A percentile compares a stretch with the other conserved stretches of the same genome.
phyloP scores from a whole-genome alignment of 306 rosid genomes.

The Prunus mume region DNA sequence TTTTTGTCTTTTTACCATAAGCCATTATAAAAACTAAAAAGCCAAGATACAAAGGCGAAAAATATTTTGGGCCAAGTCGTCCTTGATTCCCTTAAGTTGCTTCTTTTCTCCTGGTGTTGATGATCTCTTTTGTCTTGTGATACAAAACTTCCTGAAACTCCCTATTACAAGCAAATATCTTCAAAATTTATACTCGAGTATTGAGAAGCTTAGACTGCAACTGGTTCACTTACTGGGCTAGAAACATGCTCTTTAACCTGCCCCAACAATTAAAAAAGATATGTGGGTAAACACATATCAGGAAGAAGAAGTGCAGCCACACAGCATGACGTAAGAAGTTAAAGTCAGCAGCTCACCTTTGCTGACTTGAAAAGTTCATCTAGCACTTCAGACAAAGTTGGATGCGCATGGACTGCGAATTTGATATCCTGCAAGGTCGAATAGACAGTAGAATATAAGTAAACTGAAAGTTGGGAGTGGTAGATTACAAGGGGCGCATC shows the following conservation, averaged over 20 bases:
- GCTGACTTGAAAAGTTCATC: conserved; percentile 94
- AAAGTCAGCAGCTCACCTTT: conserved; percentile 57
- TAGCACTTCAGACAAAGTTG: conserved; percentile 94
- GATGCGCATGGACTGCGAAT: conserved; percentile 91
- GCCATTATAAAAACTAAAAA: conserved; percentile 29
- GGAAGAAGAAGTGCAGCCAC: background rate
- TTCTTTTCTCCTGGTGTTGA: conserved; percentile 28
- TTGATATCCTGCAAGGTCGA: conserved; percentile 63
- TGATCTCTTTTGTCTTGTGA: conserved; percentile 35
- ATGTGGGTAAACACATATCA: conserved; percentile 6
- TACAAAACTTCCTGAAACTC: conserved; percentile 37
- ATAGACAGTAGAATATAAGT: background rate
- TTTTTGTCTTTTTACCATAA: too few species aligned
- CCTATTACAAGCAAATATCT: conserved; percentile 68
- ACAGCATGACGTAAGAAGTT: conserved; percentile 3
- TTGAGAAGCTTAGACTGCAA: conserved; percentile 68
- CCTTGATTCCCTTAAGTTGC: conserved; percentile 24
- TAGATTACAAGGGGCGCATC: background rate
- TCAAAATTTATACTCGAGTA: conserved; percentile 43
- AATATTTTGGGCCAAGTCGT: conserved; percentile 27
- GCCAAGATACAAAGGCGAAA: conserved; percentile 28
- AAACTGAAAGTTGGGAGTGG: background rate
- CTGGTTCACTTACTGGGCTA: conserved; percentile 71
- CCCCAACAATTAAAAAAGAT: conserved; percentile 30
- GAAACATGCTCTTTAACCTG: conserved; percentile 71